Percentiles rank a stretch among this genome's conserved stretches.
These are phyloP conservation scores for Globisporangium carolinianum DNA, from an alignment of 352 stramenopile species.

Conservation along the genomic window DNA sequence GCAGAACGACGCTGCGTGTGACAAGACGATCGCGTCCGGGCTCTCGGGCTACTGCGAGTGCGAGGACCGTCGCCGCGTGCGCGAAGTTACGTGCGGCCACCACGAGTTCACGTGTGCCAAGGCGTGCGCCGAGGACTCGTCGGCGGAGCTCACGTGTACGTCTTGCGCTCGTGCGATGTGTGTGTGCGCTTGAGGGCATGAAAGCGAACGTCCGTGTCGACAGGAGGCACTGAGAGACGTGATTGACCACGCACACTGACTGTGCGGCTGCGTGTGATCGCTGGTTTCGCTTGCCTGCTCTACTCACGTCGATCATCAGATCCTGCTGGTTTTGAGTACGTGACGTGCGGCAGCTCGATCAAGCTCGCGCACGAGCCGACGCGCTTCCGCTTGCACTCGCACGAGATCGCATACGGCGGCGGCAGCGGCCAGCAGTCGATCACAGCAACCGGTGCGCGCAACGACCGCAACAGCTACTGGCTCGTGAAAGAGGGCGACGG, in stretches of 20 bases:
- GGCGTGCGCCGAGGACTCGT: constrained; percentile 61
- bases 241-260: background rate
- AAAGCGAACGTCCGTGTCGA: too few species aligned
- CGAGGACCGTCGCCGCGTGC: constrained; percentile 64
- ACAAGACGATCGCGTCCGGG: constrained; percentile 32
- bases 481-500: constrained; percentile 75
- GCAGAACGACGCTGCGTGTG: constrained; percentile 54
- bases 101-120: constrained; percentile 73
- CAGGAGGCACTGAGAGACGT: too few species aligned
- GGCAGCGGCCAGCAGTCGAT: constrained; percentile 79
- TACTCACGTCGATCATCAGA: constrained; percentile 19
- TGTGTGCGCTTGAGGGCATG: background rate
- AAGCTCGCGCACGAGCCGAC: constrained; percentile 73
- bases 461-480: constrained; percentile 85
- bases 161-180: background rate
- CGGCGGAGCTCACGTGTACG: constrained; percentile 66
- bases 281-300: too few species aligned
- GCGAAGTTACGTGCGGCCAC: constrained; percentile 71
- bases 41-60: constrained; percentile 77
- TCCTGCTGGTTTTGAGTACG: constrained; percentile 65
- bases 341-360: constrained; percentile 80
- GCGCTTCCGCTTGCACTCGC: constrained; percentile 77
- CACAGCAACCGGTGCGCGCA: constrained; percentile 55
- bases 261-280: too few species aligned
- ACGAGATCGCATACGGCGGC: constrained; percentile 74